phyloP scores from a whole-genome alignment of 208 protist species.

The Plasmodiophora brassicae region DNA sequence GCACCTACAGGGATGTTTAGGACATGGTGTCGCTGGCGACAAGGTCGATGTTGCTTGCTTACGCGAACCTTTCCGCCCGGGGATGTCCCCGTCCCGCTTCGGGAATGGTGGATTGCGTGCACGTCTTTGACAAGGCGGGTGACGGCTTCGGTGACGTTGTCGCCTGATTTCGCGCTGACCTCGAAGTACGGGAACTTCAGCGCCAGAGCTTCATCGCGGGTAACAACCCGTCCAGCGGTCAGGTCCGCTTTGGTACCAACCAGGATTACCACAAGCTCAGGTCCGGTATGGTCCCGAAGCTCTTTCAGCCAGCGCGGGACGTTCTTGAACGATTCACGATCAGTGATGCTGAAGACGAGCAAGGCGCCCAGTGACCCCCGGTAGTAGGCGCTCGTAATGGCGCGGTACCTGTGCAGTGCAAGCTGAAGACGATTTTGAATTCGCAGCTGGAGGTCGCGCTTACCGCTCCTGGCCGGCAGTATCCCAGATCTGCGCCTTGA shows the following conservation, averaged over 20 bases:
- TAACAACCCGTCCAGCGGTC: background rate
- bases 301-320: slow-evolving; percentile 23
- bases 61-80: too few relatives aligned
- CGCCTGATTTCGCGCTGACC: background rate
- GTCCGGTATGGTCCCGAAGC: background rate
- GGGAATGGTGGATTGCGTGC: too few relatives aligned
- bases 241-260: background rate
- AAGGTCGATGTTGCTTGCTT: too few relatives aligned
- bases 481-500: slow-evolving; percentile 41
- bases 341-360: background rate
- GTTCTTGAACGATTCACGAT: background rate
- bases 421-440: too few relatives aligned
- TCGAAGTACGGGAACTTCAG: background rate
- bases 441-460: too few relatives aligned
- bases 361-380: slow-evolving; percentile 26
- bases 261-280: background rate
- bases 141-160: background rate
- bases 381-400: slow-evolving; percentile 48
- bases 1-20: too few relatives aligned
- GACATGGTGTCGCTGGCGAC: too few relatives aligned
- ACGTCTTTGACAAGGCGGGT: background rate
- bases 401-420: too few relatives aligned
- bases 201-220: background rate
- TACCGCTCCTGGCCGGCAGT: slow-evolving; percentile 28
- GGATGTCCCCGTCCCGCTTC: too few relatives aligned